Evolutionary conservation across 2,329 filamentous ascomycete species (phyloP).

Genomic region (Lomentospora prolificans): DNA sequence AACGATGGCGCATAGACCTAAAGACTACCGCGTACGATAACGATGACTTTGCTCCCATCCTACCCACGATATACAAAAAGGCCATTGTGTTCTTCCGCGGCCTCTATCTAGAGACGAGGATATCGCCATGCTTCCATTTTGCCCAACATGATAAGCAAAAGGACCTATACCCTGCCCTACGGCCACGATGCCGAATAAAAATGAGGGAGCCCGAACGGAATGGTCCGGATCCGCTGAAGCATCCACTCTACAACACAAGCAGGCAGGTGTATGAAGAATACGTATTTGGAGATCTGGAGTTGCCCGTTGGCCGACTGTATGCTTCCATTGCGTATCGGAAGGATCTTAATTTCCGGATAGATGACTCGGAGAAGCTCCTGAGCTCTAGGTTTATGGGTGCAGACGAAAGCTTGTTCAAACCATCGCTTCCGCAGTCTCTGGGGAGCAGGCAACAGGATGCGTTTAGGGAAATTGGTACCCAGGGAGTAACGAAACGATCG

Average conservation of each 20-base stretch:
- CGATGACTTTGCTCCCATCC: slow-evolving; percentile 49
- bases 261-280: slow-evolving; percentile 63
- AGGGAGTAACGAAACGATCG: background rate
- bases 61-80: slow-evolving; percentile 94
- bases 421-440: slow-evolving; percentile 55
- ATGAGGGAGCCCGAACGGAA: slow-evolving; percentile 47
- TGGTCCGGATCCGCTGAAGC: slow-evolving; percentile 58
- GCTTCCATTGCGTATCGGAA: slow-evolving; percentile 76
- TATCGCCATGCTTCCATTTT: slow-evolving; percentile 82
- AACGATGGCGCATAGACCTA: slow-evolving; percentile 83
- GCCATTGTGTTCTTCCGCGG: slow-evolving; percentile 90
- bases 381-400: slow-evolving; percentile 90
- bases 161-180: slow-evolving; percentile 55
- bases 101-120: slow-evolving; percentile 69
- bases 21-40: slow-evolving; percentile 39
- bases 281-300: slow-evolving; percentile 73
- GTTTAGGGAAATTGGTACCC: slow-evolving; percentile 6
- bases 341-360: slow-evolving; percentile 83
- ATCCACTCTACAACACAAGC: slow-evolving; percentile 56
- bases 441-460: slow-evolving; percentile 8
- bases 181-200: slow-evolving; percentile 70
- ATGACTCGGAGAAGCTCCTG: slow-evolving; percentile 80
- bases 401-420: slow-evolving; percentile 79
- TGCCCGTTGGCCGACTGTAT: slow-evolving; percentile 74
- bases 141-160: slow-evolving; percentile 63